These are phyloP conservation scores for Moesziomyces sp. DNA, from an alignment of 1,284 basidiomycete species.

Conservation along the genomic window DNA sequence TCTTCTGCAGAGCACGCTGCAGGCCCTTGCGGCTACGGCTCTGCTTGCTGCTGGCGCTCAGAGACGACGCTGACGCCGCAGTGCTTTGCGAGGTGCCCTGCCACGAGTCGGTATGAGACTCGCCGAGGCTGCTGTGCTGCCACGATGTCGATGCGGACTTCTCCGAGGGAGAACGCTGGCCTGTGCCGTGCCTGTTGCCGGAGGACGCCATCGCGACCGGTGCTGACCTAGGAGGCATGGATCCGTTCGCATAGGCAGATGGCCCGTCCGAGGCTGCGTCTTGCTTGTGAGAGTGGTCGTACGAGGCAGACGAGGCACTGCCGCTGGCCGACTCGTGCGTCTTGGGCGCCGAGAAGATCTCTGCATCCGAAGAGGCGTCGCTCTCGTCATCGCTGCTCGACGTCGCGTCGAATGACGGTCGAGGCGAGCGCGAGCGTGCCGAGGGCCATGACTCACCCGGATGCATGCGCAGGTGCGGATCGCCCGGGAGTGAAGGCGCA, in stretches of 20 bases:
- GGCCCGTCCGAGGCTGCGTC: background rate
- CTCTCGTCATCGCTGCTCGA: constrained; percentile 28
- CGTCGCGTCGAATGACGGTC: constrained; percentile 22
- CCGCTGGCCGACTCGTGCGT: constrained; percentile 26
- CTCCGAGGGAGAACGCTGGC: constrained; percentile 2
- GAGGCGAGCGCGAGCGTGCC: constrained; percentile 21
- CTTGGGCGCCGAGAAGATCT: constrained; percentile 14
- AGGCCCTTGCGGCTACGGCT: constrained; percentile 36
- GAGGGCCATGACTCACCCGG: constrained; percentile 48
- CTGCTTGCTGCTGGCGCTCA: constrained; percentile 36
- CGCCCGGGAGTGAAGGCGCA: constrained; percentile 48
- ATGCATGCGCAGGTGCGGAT: constrained; percentile 21
- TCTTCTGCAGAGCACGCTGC: constrained; percentile 38
- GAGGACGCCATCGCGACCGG: constrained; percentile 13
- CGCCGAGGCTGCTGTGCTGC: constrained; percentile 20
- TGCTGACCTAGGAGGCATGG: background rate
- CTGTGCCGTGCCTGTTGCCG: background rate
- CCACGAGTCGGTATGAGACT: constrained; percentile 29
- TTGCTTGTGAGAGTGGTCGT: constrained; percentile 4
- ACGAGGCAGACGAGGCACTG: constrained; percentile 13
- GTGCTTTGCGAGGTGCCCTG: constrained; percentile 34
- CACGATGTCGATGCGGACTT: constrained; percentile 10
- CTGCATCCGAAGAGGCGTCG: constrained; percentile 23
- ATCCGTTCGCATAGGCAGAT: background rate
- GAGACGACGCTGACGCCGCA: constrained; percentile 24